phyloP scores from a whole-genome alignment of 1,139 yeast genomes.

The Hyphopichia pseudoburtonii region DNA sequence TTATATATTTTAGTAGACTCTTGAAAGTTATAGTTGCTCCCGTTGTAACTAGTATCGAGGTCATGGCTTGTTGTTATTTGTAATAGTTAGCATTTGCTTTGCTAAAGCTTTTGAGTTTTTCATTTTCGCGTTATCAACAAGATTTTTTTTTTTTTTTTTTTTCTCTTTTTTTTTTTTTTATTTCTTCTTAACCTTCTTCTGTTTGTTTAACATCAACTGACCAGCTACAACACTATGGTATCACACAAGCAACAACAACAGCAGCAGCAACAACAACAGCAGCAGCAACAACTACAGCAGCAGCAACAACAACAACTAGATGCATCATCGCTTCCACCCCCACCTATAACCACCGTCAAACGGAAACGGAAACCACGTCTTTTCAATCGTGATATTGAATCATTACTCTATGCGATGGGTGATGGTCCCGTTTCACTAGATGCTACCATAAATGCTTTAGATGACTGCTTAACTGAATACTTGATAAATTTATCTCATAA shows the following conservation, averaged over 20 bases:
- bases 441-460: slow-evolving; percentile 75
- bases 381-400: slow-evolving; percentile 67
- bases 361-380: slow-evolving; percentile 40
- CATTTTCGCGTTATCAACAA: too few species aligned
- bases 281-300: background rate
- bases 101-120: too few species aligned
- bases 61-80: too few species aligned
- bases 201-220: too few species aligned
- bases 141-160: too few species aligned
- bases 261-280: background rate
- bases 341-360: slow-evolving; percentile 1
- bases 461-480: slow-evolving; percentile 80
- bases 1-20: slow-evolving; percentile 44
- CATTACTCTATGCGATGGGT: slow-evolving; percentile 81
- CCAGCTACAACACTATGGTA: too few species aligned
- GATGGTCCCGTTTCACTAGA: slow-evolving; percentile 78
- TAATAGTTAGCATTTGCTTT: too few species aligned
- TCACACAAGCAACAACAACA: background rate
- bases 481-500: slow-evolving; percentile 55
- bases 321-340: background rate
- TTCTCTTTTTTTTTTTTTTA: too few species aligned
- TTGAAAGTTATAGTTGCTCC: slow-evolving; percentile 86
- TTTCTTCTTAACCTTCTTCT: too few species aligned
- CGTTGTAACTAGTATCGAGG: slow-evolving; percentile 57
- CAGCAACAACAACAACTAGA: background rate